Evolutionary conservation across 306 rosid species (phyloP), one percentile per base, ranked within the genome.

Genomic region (Hippophae rhamnoides): DNA sequence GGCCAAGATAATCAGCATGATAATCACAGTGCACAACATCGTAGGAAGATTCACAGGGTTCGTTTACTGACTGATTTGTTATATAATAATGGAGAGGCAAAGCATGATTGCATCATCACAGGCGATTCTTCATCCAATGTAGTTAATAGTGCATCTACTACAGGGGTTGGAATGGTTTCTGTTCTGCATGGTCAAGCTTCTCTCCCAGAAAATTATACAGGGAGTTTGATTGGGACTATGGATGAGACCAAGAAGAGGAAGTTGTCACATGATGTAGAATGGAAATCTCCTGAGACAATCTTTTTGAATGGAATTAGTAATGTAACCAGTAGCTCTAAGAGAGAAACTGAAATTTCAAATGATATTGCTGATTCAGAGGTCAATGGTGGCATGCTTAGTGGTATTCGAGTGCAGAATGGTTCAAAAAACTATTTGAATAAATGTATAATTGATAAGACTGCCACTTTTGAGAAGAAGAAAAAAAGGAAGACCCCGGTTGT

Each of bases 11-110:
- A 72, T 70, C 75, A 72, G 70, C 58, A 47, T 46, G 82, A 81
- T 52, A 80, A 75, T 67, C 74, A 87, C 46, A 62, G 61, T 69
- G 72, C 76, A 49, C 66, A 74, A 47, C 84, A 76, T 58, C 94
- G 90, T 56, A 74, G 82, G 79, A 89, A 75, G 71, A 75, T 76
- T 52, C 85, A 80, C 64, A 93, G 84, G 85, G 79, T 82, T 68
- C 99, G 99, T 56, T 72, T 86, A 65, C 78, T 93, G 86, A 66
- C 89, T 71, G 99, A 93, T 61, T 77, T 93, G 69, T 71, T 87
- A 66, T 69, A 81, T 78, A 82, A 76, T 64, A 76, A 79, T 66
- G 82, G 75, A 40, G 80, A 78, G 54, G 50, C 61, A 25, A 85
- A 79, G 74, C 67, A 71, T 49, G 84, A 69, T 52, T 69, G 47